Conservation (phyloP, 2,329 filamentous ascomycete species). For the Neonectria coccinea region DNA sequence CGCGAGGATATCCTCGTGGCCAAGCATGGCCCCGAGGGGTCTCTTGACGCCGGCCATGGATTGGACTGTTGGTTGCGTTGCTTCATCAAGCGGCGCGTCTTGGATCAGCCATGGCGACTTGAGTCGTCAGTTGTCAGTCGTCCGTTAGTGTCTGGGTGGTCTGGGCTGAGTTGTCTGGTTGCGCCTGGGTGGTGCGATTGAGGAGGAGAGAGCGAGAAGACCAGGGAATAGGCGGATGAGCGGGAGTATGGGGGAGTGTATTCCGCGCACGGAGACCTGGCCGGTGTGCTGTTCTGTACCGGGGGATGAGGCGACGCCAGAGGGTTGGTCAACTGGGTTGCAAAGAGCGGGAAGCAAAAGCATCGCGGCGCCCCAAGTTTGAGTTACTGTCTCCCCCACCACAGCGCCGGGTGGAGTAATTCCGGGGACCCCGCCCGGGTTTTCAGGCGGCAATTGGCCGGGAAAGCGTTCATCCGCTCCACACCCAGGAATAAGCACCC, state of each 20-base stretch:
- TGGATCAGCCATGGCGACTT: conserved; percentile 32
- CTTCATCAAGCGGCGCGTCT: conserved; percentile 38
- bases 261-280: conserved; percentile 12
- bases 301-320: not conserved
- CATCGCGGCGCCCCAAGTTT: conserved; percentile 7
- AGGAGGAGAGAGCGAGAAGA: not conserved
- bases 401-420: conserved; percentile 7
- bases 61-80: conserved; percentile 30
- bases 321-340: conserved; percentile 5
- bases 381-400: no score
- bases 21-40: conserved; percentile 51
- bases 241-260: conserved; percentile 12
- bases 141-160: not conserved
- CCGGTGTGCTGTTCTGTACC: conserved; percentile 15
- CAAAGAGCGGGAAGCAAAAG: conserved; percentile 14
- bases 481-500: conserved; percentile 32
- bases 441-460: conserved; percentile 34
- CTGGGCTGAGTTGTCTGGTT: conserved; percentile 9
- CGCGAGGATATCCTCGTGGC: conserved; percentile 42
- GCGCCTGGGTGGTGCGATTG: conserved; percentile 12
- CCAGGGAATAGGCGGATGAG: conserved; percentile 9
- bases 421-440: conserved; percentile 28
- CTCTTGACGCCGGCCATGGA: conserved; percentile 56
- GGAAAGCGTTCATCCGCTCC: conserved; percentile 44
- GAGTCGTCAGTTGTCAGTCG: conserved; percentile 5